These are phyloP conservation scores for Ophiocordyceps polyrhachis-furcata DNA, from an alignment of 2,329 filamentous ascomycete species.

Conservation along the genomic window DNA sequence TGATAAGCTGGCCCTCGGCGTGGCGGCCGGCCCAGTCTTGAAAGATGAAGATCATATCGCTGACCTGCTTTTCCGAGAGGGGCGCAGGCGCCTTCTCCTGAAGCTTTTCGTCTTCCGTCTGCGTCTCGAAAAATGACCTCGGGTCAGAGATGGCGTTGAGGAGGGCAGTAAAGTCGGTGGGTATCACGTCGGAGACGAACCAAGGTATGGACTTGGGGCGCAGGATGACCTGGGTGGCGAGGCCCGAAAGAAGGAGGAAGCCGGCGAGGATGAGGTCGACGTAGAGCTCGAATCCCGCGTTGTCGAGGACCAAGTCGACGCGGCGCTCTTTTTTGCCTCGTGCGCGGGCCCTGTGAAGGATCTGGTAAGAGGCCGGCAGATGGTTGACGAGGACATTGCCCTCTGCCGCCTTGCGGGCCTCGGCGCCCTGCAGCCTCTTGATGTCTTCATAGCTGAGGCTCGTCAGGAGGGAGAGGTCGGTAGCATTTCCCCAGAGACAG, in stretches of 20 bases:
- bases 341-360: constrained; percentile 45
- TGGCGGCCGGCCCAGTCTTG: constrained; percentile 64
- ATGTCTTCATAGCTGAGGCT: constrained; percentile 89
- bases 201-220: constrained; percentile 92
- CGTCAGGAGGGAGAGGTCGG: constrained; percentile 78
- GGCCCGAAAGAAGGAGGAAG: constrained; percentile 65
- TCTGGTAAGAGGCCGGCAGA: constrained; percentile 50
- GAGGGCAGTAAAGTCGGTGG: constrained; percentile 67
- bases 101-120: constrained; percentile 45
- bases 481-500: constrained; percentile 93
- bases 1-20: constrained; percentile 61
- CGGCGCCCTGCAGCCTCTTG: constrained; percentile 80
- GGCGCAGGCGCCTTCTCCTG: constrained; percentile 38
- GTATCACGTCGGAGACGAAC: constrained; percentile 94
- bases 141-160: constrained; percentile 65
- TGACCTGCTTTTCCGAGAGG: constrained; percentile 47
- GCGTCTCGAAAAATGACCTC: constrained; percentile 58
- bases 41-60: constrained; percentile 60
- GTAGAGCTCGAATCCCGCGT: constrained; percentile 92
- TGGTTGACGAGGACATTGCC: constrained; percentile 88
- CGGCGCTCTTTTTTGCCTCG: constrained; percentile 48
- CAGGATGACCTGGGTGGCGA: constrained; percentile 74
- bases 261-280: constrained; percentile 86
- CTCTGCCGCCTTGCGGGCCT: constrained; percentile 71
- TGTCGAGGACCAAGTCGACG: constrained; percentile 91